Conservation (phyloP, 108 stramenopile species). For the Stephanodiscus minutulus region DNA sequence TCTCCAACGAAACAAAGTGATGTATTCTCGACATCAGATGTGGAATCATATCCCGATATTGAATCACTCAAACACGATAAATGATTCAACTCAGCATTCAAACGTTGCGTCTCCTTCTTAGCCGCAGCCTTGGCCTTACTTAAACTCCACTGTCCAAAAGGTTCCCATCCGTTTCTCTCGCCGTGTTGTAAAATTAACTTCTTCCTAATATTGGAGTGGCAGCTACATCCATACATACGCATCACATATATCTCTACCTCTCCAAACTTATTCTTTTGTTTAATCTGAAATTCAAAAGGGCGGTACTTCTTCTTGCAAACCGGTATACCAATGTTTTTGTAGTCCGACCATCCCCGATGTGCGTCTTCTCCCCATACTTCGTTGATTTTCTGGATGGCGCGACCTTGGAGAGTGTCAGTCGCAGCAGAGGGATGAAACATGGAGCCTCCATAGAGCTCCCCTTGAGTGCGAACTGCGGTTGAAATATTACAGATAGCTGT, state of each 20-base stretch:
- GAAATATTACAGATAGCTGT: not conserved
- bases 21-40: conserved; percentile 6
- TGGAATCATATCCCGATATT: conserved; percentile 19
- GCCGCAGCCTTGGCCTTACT: conserved; percentile 71
- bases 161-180: conserved; percentile 82
- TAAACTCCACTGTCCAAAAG: conserved; percentile 87
- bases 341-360: conserved; percentile 50
- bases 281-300: conserved; percentile 67
- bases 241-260: conserved; percentile 58
- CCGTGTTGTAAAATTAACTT: conserved; percentile 69
- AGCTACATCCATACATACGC: conserved; percentile 81
- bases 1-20: conserved; percentile 15
- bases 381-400: conserved; percentile 82
- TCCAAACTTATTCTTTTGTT: conserved; percentile 19
- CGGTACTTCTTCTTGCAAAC: conserved; percentile 91
- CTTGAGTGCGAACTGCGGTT: conserved; percentile 43
- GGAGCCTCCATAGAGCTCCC: conserved; percentile 84
- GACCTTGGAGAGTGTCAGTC: conserved; percentile 75
- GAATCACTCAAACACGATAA: conserved; percentile 27
- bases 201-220: conserved; percentile 66
- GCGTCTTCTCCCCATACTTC: conserved; percentile 69
- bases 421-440: conserved; percentile 86
- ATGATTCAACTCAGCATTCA: conserved; percentile 40
- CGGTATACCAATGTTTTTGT: conserved; percentile 79
- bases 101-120: conserved; percentile 50